Percentiles rank a stretch among this genome's conserved stretches.
Conservation (phyloP, 225 moss, liverwort and hornwort species). For the Asterella californica region DNA sequence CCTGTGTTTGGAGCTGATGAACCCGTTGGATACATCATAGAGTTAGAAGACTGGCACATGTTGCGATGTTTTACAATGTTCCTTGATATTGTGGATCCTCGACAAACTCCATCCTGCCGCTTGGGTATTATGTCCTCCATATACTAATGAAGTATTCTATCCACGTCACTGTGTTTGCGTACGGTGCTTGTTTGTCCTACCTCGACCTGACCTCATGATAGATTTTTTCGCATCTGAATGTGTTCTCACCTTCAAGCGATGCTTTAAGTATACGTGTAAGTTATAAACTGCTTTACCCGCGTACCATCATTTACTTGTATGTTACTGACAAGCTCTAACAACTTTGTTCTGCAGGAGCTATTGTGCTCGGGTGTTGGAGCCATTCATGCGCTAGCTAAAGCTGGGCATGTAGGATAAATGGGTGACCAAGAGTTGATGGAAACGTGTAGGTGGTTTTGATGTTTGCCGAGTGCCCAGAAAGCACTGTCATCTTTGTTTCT, state of each 20-base stretch:
- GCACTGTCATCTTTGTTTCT: slow-evolving; percentile 32
- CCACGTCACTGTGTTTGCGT: neutral
- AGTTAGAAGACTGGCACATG: neutral
- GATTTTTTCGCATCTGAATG: neutral
- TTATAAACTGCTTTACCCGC: no score
- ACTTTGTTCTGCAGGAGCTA: slow-evolving; percentile 24
- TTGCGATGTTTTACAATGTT: neutral
- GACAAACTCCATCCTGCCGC: neutral
- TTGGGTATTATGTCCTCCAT: neutral
- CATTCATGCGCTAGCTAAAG: slow-evolving; percentile 31
- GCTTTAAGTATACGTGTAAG: neutral
- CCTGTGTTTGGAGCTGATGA: neutral
- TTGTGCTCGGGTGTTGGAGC: slow-evolving; percentile 22
- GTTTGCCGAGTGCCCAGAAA: slow-evolving; percentile 27
- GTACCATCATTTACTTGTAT: neutral
- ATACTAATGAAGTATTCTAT: no score
- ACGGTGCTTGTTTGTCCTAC: neutral
- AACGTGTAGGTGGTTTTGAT: slow-evolving; percentile 36
- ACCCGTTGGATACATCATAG: neutral
- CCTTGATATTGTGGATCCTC: neutral
- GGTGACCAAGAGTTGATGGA: slow-evolving; percentile 33
- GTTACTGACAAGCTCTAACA: slow-evolving; percentile 4
- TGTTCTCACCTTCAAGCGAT: neutral
- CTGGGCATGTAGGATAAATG: slow-evolving; percentile 41
- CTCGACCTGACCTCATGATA: neutral